phyloP scores from a whole-genome alignment of 1,139 yeast genomes.

The Hemisphaericaspora xylanilytica region DNA sequence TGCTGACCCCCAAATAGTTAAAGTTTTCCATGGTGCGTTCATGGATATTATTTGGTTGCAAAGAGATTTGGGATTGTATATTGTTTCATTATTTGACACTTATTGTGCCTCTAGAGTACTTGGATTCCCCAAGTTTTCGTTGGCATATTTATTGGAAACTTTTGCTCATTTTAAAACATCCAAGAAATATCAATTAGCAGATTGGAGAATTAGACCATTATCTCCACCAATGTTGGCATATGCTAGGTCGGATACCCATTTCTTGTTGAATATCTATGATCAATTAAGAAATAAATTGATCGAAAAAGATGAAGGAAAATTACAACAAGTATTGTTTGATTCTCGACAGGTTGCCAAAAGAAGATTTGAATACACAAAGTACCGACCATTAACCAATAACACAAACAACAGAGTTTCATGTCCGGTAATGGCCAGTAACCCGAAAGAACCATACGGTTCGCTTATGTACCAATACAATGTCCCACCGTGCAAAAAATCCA shows the following conservation, averaged over 20 bases:
- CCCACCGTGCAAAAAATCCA: slow-evolving; percentile 50
- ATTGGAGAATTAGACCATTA: slow-evolving; percentile 92
- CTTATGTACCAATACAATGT: slow-evolving; percentile 68
- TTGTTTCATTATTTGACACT: slow-evolving; percentile 90
- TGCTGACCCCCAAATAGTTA: slow-evolving; percentile 74
- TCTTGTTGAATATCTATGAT: slow-evolving; percentile 76
- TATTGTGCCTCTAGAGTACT: slow-evolving; percentile 81
- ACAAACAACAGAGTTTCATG: slow-evolving; percentile 37
- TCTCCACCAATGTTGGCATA: slow-evolving; percentile 74
- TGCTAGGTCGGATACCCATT: slow-evolving; percentile 96
- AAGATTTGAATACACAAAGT: slow-evolving; percentile 74
- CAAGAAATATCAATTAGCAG: slow-evolving; percentile 93
- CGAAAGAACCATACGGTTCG: slow-evolving; percentile 56
- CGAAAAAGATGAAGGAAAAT: slow-evolving; percentile 25
- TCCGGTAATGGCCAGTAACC: slow-evolving; percentile 46
- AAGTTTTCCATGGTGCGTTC: slow-evolving; percentile 93
- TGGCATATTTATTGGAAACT: slow-evolving; percentile 78
- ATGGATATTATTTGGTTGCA: slow-evolving; percentile 98
- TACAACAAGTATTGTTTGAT: slow-evolving; percentile 59
- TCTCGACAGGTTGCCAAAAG: slow-evolving; percentile 80
- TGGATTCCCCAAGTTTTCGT: slow-evolving; percentile 76
- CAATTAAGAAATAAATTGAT: slow-evolving; percentile 65
- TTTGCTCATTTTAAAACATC: slow-evolving; percentile 86
- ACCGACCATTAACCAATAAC: slow-evolving; percentile 44
- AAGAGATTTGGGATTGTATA: slow-evolving; percentile 87